A percentile compares a stretch with the other conserved stretches of the same genome.
Evolutionary conservation across 1,139 yeast species (phyloP).

Genomic region (Debaryomyces singareniensis): DNA sequence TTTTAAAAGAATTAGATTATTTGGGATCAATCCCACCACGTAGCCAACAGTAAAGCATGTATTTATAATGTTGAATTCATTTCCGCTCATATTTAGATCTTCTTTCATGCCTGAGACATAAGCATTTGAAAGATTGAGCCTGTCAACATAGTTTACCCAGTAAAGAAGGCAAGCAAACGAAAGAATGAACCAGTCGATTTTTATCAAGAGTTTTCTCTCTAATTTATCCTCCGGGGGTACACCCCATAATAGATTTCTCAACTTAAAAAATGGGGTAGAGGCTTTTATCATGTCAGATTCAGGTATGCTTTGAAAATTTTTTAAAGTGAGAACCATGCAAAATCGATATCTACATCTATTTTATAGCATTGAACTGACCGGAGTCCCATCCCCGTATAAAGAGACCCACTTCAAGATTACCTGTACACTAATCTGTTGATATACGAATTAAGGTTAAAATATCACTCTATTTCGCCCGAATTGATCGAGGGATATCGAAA

Average conservation of each 20-base stretch:
- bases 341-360: no score
- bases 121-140: slow-evolving; percentile 47
- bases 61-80: slow-evolving; percentile 41
- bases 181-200: slow-evolving; percentile 32
- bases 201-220: slow-evolving; percentile 15
- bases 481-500: no score
- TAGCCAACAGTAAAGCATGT: slow-evolving; percentile 54
- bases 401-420: no score
- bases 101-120: slow-evolving; percentile 57
- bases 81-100: slow-evolving; percentile 43
- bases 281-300: no score
- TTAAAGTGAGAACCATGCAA: no score
- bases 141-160: slow-evolving; percentile 33
- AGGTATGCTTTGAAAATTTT: no score
- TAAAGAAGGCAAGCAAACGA: slow-evolving; percentile 24
- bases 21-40: slow-evolving; percentile 1
- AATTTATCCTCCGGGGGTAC: slow-evolving; percentile 22
- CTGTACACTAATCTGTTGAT: no score
- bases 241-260: slow-evolving; percentile 25
- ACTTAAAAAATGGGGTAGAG: not conserved
- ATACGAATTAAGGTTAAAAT: no score
- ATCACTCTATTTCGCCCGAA: no score
- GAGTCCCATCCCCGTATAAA: no score
- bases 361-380: no score
- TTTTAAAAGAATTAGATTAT: slow-evolving; percentile 8